A percentile compares a stretch with the other conserved stretches of the same genome.
Conservation (phyloP, 257 asterid species). For the Salvia miltiorrhiza region DNA sequence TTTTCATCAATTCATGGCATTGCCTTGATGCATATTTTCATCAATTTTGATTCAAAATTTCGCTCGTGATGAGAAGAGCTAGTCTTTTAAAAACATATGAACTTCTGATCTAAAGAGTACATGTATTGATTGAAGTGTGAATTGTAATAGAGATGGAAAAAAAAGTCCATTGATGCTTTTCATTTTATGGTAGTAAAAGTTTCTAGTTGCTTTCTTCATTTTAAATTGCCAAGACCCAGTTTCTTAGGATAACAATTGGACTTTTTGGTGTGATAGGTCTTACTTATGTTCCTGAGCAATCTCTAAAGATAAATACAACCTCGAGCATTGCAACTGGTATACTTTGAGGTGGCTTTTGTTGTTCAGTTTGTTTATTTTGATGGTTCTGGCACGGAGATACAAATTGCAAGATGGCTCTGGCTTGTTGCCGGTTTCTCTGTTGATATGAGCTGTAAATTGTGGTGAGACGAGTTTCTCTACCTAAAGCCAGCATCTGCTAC, state of each 20-base stretch:
- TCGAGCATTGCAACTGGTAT: slow-evolving; percentile 82
- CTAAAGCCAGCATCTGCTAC: background rate
- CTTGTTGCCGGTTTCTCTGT: slow-evolving; percentile 1
- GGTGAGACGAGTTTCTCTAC: slow-evolving; percentile 4
- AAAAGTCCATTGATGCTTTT: background rate
- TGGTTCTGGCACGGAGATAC: slow-evolving; percentile 16
- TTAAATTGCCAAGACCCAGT: background rate
- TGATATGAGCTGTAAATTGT: slow-evolving; percentile 2
- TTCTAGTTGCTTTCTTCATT: background rate
- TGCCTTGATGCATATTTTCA: background rate
- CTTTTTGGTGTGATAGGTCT: slow-evolving; percentile 48
- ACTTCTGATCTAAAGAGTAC: background rate
- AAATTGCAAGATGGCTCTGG: slow-evolving; percentile 12
- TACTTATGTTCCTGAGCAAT: slow-evolving; percentile 81
- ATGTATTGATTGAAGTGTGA: background rate
- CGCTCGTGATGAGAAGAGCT: background rate
- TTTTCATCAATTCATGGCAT: background rate
- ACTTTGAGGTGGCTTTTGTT: slow-evolving; percentile 31
- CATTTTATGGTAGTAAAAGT: background rate
- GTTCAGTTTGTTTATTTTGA: slow-evolving; percentile 4
- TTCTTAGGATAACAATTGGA: slow-evolving; percentile 16
- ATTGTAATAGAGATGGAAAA: background rate
- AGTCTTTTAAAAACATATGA: background rate
- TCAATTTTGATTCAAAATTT: background rate
- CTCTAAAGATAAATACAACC: slow-evolving; percentile 86